Evolutionary conservation across 306 rosid species (phyloP).

Genomic region (Prunus armeniaca): DNA sequence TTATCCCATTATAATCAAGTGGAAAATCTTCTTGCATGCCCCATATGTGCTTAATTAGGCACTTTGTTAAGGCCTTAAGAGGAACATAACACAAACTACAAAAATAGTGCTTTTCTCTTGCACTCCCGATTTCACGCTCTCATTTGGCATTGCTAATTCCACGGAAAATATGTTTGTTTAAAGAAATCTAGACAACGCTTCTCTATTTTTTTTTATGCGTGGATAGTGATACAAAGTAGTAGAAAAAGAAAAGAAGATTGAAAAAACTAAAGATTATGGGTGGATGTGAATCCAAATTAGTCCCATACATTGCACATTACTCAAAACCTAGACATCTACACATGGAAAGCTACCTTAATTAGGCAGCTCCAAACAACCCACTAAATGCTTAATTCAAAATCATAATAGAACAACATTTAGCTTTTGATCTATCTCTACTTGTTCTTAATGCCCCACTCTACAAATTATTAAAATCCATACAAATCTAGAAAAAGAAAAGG

Average conservation of each 20-base stretch:
- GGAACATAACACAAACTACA: neutral
- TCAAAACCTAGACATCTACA: neutral
- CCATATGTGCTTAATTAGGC: neutral
- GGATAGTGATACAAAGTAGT: neutral
- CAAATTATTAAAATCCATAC: conserved; percentile 6
- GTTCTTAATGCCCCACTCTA: conserved; percentile 6
- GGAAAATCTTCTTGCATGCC: neutral
- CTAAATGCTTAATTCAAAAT: neutral
- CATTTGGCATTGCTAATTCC: too few species aligned
- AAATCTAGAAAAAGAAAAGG: conserved; percentile 20
- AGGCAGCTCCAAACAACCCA: conserved; percentile 4
- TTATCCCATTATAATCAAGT: neutral
- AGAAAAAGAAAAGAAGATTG: neutral
- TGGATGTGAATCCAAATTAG: neutral
- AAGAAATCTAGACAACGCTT: neutral
- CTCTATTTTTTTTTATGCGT: neutral
- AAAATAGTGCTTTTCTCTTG: neutral
- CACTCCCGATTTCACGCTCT: neutral
- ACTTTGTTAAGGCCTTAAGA: neutral
- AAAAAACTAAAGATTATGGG: neutral
- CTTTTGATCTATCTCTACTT: neutral
- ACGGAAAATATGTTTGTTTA: neutral
- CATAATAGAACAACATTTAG: neutral
- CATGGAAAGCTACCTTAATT: neutral
- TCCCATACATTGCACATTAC: neutral